phyloP scores from a whole-genome alignment of 768 basidiomycete species.

The Strobilomyces confusus region DNA sequence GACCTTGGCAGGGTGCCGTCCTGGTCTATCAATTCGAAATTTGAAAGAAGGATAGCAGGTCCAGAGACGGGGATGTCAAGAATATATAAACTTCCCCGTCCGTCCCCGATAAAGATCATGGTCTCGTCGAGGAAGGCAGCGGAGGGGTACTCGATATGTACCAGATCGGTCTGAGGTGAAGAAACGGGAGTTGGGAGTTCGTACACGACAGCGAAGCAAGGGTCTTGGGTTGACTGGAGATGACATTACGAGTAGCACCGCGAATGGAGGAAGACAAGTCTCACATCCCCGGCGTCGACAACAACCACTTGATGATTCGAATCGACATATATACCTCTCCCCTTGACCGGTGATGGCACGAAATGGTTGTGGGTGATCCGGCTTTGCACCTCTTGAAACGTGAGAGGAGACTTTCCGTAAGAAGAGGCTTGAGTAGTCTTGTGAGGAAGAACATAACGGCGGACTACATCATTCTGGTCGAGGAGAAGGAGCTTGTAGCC shows the following conservation, averaged over 20 bases:
- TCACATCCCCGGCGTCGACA: slow-evolving; percentile 56
- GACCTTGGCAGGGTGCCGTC: slow-evolving; percentile 20
- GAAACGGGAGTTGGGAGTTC: slow-evolving; percentile 56
- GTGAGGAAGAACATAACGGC: slow-evolving; percentile 46
- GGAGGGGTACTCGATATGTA: slow-evolving; percentile 74
- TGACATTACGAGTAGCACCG: slow-evolving; percentile 6
- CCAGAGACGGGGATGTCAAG: slow-evolving; percentile 42
- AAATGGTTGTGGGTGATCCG: slow-evolving; percentile 85
- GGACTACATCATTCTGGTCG: slow-evolving; percentile 51
- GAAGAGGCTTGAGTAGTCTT: slow-evolving; percentile 49
- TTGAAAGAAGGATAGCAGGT: slow-evolving; percentile 45
- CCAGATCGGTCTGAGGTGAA: slow-evolving; percentile 34
- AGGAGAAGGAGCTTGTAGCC: slow-evolving; percentile 73
- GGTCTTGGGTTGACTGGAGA: slow-evolving; percentile 43
- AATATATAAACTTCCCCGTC: slow-evolving; percentile 62
- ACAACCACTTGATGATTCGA: slow-evolving; percentile 55
- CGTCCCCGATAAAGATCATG: slow-evolving; percentile 61
- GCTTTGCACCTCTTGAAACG: slow-evolving; percentile 80
- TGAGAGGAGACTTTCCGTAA: slow-evolving; percentile 58
- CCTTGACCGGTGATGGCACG: slow-evolving; percentile 40
- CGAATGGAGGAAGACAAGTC: slow-evolving; percentile 20
- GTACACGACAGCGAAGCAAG: slow-evolving; percentile 53
- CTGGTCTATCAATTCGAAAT: slow-evolving; percentile 41
- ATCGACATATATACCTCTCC: slow-evolving; percentile 65
- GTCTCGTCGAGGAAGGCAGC: slow-evolving; percentile 50